These are phyloP conservation scores for Penstemon eatonii DNA, from an alignment of 257 asterid species.

Conservation along the genomic window DNA sequence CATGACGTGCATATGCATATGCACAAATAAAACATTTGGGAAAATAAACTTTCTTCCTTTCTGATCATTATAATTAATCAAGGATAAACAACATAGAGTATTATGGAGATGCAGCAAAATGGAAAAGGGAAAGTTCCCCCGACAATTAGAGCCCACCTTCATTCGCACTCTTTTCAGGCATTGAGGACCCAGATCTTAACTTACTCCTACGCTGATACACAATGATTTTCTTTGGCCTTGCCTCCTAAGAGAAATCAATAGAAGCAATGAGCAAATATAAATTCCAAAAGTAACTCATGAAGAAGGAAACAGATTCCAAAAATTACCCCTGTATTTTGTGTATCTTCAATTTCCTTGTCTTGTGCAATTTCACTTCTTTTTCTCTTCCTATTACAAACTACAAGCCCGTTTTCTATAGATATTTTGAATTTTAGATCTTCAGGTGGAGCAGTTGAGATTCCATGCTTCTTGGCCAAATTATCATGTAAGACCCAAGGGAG, in stretches of 20 bases:
- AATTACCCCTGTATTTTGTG: constrained; percentile 48
- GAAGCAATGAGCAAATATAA: constrained; percentile 23
- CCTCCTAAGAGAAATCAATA: constrained; percentile 36
- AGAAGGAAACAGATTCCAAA: constrained; percentile 20
- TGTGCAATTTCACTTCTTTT: constrained; percentile 71
- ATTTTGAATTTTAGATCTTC: constrained; percentile 47
- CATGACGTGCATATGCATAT: not conserved
- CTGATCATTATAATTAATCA: constrained; percentile 3
- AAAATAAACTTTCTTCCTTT: not conserved
- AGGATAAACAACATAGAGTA: not conserved
- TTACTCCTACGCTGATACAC: constrained; percentile 43
- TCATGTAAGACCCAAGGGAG: constrained; percentile 95
- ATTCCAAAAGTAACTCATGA: constrained; percentile 22
- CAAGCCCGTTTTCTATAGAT: constrained; percentile 63
- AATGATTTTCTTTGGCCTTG: constrained; percentile 39
- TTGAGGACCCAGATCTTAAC: constrained; percentile 29
- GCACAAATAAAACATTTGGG: not conserved
- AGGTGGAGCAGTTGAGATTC: constrained; percentile 69
- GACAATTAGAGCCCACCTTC: constrained; percentile 34
- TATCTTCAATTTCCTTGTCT: constrained; percentile 55
- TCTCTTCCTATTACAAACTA: constrained; percentile 69
- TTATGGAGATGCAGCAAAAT: not conserved
- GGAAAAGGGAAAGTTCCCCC: constrained; percentile 6
- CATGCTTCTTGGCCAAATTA: constrained; percentile 69
- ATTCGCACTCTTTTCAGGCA: constrained; percentile 28